phyloP scores from a whole-genome alignment of 2,329 filamentous ascomycete species.

The Stagonosporopsis tanaceti region DNA sequence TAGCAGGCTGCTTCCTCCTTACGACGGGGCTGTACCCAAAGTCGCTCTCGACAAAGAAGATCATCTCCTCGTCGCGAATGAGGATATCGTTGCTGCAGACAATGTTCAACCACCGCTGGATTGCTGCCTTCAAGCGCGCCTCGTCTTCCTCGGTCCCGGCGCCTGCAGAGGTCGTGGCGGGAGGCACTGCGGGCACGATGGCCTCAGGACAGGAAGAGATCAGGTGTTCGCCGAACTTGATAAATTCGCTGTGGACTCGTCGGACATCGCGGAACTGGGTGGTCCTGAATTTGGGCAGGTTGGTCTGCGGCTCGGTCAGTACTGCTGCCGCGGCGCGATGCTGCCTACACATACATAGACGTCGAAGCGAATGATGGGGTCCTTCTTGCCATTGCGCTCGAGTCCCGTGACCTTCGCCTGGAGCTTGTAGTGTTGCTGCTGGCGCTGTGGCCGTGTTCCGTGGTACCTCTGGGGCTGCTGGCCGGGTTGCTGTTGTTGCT shows the following conservation, averaged over 20 bases:
- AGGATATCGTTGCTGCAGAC: slow-evolving; percentile 91
- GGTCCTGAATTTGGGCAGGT: slow-evolving; percentile 96
- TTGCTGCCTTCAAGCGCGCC: slow-evolving; percentile 80
- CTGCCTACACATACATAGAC: slow-evolving; percentile 77
- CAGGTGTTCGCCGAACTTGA: slow-evolving; percentile 94
- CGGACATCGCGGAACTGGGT: slow-evolving; percentile 98
- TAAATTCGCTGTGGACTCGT: slow-evolving; percentile 92
- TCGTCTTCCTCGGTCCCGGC: slow-evolving; percentile 98
- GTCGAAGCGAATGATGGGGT: slow-evolving; percentile 93
- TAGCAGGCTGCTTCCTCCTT: slow-evolving; percentile 94
- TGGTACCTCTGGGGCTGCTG: slow-evolving; percentile 58
- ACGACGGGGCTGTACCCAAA: slow-evolving; percentile 97
- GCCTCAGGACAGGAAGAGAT: slow-evolving; percentile 98
- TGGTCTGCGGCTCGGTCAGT: slow-evolving; percentile 70
- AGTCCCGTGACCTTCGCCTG: slow-evolving; percentile 94
- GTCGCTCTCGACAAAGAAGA: slow-evolving; percentile 98
- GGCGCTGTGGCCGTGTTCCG: slow-evolving; percentile 52
- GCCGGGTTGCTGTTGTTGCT: slow-evolving; percentile 51
- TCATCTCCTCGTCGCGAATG: slow-evolving; percentile 95
- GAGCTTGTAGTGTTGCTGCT: slow-evolving; percentile 78
- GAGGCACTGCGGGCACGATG: slow-evolving; percentile 90
- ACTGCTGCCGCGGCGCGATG: background rate
- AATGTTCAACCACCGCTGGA: slow-evolving; percentile 95
- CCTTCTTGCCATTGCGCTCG: slow-evolving; percentile 93
- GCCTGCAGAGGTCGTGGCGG: slow-evolving; percentile 91